These are phyloP conservation scores for Rutstroemia sydowiana DNA, from an alignment of 2,329 filamentous ascomycete genomes.

Conservation along the genomic window DNA sequence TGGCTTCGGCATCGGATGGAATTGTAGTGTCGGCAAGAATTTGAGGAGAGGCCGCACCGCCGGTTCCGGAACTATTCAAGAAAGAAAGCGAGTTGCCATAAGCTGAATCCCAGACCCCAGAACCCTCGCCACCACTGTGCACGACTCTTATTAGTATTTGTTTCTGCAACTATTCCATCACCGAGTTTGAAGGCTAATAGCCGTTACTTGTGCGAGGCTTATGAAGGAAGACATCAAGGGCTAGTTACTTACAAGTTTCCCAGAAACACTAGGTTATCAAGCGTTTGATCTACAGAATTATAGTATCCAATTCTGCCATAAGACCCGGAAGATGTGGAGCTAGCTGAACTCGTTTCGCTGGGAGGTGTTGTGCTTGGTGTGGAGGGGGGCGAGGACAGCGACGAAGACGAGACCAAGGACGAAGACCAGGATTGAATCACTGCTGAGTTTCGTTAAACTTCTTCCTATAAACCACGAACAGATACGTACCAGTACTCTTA, in stretches of 20 bases:
- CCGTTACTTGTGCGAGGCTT: background rate
- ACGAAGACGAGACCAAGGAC: too few species aligned
- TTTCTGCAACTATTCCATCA: too few species aligned
- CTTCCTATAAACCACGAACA: too few species aligned
- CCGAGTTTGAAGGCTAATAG: too few species aligned
- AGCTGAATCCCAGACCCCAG: slow-evolving; percentile 42
- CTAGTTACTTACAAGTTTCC: slow-evolving; percentile 37
- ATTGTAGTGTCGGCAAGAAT: slow-evolving; percentile 43
- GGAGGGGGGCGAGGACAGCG: background rate
- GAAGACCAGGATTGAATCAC: too few species aligned
- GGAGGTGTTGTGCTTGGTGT: background rate
- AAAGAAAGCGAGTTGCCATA: slow-evolving; percentile 10
- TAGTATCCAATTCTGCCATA: slow-evolving; percentile 44
- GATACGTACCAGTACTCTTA: background rate
- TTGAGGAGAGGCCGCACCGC: slow-evolving; percentile 39
- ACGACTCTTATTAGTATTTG: background rate
- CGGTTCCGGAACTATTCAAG: slow-evolving; percentile 39
- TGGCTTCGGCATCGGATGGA: slow-evolving; percentile 42
- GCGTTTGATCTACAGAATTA: slow-evolving; percentile 34
- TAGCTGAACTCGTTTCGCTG: slow-evolving; percentile 15
- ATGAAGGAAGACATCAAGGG: background rate
- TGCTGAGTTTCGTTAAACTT: too few species aligned
- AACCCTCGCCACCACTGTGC: slow-evolving; percentile 41
- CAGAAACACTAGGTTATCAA: slow-evolving; percentile 49
- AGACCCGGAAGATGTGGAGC: slow-evolving; percentile 1